Base-by-base conservation (phyloP, 768 basidiomycete genomes). In the Polyporus arcularius region DNA sequence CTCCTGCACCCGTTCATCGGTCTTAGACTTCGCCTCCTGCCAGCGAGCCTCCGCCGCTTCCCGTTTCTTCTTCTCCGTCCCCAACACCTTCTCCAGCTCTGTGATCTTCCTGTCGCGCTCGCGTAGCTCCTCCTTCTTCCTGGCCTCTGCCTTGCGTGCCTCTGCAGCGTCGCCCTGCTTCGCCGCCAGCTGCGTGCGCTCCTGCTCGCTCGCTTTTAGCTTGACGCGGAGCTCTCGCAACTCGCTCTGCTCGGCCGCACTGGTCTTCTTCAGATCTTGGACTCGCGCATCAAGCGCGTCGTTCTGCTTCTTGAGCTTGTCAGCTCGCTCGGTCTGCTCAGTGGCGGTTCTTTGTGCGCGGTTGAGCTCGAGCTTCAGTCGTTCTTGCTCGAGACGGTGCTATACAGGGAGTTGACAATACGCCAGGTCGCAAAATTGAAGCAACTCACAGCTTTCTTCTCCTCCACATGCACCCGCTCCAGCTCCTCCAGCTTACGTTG, bases 401-500 rank as follows among this genome's bases (percentile, higher is more conserved):
- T 91, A 60, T 26, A 26, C 10, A 32, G 32, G 9, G 21, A 21
- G 43, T 66, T 53, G 53, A n/a, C 47, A 9, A 28, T 48, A 48
- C 28, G 14, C n/a, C 18, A 15, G 26, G 14, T n/a, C 43, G 14
- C n/a, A 15, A 49, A 14, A 38, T 5, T 45, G 3, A 42, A 26
- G 28, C 30, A 10, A 73, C 84, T 65, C 69, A 90, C 89, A 50
- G 77, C 59, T 76, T 82, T 86, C 81, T 89, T 90, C 58, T 81
- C 82, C 3, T 89, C 87, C 41, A 78, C 72, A 67, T 87, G 86
- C n/a, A 85, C 71, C 56, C 72, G 74, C 73, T 90, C 85, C 6
- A 89, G 70, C 15, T 87, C 84, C 38, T 87, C 85, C 0, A 92
- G 79, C 65, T 87, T 86, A 62, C 78, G 79, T 68, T 88, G 82